phyloP scores from a whole-genome alignment of 208 protist genomes.

The Spongospora subterranea region DNA sequence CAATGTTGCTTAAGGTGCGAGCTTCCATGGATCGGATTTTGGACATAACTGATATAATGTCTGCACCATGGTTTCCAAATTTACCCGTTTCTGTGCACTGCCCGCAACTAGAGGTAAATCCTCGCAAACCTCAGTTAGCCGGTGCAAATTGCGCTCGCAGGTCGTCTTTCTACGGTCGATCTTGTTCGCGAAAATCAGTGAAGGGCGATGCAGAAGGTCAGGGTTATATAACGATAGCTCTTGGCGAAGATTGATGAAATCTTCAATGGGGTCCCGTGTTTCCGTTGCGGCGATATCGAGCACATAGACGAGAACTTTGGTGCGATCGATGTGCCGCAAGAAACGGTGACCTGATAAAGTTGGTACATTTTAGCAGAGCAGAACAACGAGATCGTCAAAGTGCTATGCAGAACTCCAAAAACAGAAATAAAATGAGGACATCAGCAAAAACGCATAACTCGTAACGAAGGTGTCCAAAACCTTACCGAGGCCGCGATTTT shows the following conservation, averaged over 20 bases:
- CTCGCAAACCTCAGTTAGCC: neutral
- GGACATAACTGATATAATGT: neutral
- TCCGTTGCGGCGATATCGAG: conserved; percentile 67
- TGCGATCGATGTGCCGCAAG: conserved; percentile 78
- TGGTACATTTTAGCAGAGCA: neutral
- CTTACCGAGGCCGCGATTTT: conserved; percentile 21
- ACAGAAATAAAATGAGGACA: too few relatives aligned
- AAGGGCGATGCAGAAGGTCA: conserved; percentile 66
- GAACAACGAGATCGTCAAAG: too few relatives aligned
- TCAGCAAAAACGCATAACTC: neutral
- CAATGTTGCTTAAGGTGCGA: too few relatives aligned
- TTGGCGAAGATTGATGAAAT: conserved; percentile 66
- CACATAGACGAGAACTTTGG: conserved; percentile 69
- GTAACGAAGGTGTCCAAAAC: neutral
- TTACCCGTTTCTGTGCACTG: neutral
- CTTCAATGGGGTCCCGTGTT: conserved; percentile 61
- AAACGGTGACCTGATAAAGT: conserved; percentile 78
- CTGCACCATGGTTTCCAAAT: neutral
- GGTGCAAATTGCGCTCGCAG: neutral
- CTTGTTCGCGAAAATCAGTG: conserved; percentile 74
- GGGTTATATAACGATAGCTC: conserved; percentile 67
- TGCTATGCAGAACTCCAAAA: too few relatives aligned
- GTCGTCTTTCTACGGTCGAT: conserved; percentile 66
- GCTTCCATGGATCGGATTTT: neutral
- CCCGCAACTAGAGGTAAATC: neutral